These are phyloP conservation scores for Acanthamoeba royreba DNA, from an alignment of 208 protist genomes.

Conservation along the genomic window DNA sequence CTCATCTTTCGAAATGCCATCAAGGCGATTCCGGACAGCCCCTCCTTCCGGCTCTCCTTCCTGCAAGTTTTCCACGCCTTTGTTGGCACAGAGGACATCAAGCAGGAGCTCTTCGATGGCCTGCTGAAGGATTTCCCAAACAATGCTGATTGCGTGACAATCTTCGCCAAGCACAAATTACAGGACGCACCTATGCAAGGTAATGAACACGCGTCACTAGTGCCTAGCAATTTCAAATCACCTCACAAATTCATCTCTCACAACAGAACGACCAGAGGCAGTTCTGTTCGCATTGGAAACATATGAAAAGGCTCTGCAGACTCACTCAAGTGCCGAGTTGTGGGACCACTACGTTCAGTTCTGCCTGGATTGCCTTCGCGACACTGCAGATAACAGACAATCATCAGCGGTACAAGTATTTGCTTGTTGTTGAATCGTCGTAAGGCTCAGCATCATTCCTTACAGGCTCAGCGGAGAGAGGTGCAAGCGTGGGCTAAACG, in stretches of 20 bases:
- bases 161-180: background rate
- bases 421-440: background rate
- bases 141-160: background rate
- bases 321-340: background rate
- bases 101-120: background rate
- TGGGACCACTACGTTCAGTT: background rate
- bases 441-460: background rate
- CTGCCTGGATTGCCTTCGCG: background rate
- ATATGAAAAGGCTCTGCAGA: background rate
- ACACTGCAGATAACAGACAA: background rate
- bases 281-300: background rate
- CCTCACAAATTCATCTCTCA: background rate
- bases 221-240: background rate
- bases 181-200: background rate
- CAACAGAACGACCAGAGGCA: background rate
- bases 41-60: background rate
- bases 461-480: background rate
- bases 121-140: background rate
- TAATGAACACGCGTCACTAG: background rate
- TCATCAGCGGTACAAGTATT: background rate
- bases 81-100: background rate
- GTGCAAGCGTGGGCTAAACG: background rate
- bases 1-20: background rate
- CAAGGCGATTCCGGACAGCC: background rate
- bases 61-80: background rate